A percentile compares a stretch with the other conserved stretches of the same genome.
Evolutionary conservation across 306 rosid genomes (phyloP).

Genomic region (Mimosa bimucronata): DNA sequence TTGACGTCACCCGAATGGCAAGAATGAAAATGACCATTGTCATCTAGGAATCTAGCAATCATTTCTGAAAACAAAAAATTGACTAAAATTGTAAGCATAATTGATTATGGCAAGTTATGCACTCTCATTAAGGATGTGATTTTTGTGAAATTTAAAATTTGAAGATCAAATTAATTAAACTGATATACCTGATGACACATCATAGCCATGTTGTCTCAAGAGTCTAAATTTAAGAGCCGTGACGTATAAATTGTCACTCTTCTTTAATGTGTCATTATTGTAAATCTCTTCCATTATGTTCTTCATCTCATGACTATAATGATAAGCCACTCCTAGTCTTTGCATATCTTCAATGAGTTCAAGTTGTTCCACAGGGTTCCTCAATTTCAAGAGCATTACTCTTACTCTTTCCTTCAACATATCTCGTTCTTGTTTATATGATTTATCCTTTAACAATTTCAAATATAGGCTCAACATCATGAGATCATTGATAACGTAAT

Average conservation of each 20-base stretch:
- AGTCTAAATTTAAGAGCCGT: background rate
- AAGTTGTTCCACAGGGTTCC: conserved; percentile 29
- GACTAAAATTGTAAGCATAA: background rate
- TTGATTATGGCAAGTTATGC: no score
- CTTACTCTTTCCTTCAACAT: conserved; percentile 19
- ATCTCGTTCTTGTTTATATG: background rate
- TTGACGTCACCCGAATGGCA: background rate
- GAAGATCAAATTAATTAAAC: no score
- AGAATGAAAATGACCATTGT: background rate
- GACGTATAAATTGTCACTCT: background rate
- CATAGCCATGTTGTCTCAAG: background rate
- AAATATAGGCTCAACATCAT: no score
- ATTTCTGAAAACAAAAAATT: background rate
- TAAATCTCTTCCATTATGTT: background rate
- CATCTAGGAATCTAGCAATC: conserved; percentile 25
- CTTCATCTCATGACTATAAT: conserved; percentile 30
- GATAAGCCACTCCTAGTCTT: conserved; percentile 32
- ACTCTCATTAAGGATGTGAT: background rate
- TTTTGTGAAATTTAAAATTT: no score
- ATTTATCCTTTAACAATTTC: background rate
- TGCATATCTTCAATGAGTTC: conserved; percentile 36
- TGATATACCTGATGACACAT: background rate
- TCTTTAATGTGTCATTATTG: background rate
- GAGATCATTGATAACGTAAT: no score
- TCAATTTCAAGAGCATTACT: background rate